Percentiles rank a stretch among this genome's conserved stretches.
These are phyloP conservation scores for Corchorus olitorius DNA, from an alignment of 345 rosid species.

Conservation along the genomic window DNA sequence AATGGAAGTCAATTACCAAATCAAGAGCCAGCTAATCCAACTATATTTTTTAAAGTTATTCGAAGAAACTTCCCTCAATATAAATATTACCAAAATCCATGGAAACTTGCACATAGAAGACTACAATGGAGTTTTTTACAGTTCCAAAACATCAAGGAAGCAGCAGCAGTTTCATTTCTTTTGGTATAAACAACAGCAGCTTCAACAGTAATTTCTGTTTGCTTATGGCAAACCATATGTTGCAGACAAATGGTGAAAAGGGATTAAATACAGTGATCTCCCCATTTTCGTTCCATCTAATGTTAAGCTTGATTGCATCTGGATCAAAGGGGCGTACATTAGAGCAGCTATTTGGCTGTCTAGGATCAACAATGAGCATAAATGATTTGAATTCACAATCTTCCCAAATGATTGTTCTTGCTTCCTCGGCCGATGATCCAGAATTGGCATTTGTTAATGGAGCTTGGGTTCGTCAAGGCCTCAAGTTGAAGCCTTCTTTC, in stretches of 20 bases:
- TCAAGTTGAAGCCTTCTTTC: background rate
- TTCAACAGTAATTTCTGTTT: slow-evolving; percentile 5
- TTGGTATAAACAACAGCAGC: background rate
- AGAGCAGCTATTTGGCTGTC: slow-evolving; percentile 6
- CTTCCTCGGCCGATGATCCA: background rate
- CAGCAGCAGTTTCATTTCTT: background rate
- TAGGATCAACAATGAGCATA: background rate
- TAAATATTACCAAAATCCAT: background rate
- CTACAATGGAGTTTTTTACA: background rate
- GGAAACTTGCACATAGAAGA: background rate
- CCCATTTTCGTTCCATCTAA: slow-evolving; percentile 20
- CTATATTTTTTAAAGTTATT: background rate
- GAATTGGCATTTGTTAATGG: slow-evolving; percentile 6
- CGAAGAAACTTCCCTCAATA: background rate
- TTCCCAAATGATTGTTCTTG: background rate
- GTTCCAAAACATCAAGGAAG: background rate
- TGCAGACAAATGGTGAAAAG: no score
- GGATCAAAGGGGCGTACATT: background rate
- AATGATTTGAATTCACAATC: background rate
- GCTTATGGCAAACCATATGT: background rate
- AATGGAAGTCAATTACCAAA: background rate
- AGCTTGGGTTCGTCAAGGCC: slow-evolving; percentile 4
- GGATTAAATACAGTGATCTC: slow-evolving; percentile 17
- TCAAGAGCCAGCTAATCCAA: background rate
- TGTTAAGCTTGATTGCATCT: no score